Conservation (phyloP, 768 basidiomycete genomes). For the Serendipita sp. region DNA sequence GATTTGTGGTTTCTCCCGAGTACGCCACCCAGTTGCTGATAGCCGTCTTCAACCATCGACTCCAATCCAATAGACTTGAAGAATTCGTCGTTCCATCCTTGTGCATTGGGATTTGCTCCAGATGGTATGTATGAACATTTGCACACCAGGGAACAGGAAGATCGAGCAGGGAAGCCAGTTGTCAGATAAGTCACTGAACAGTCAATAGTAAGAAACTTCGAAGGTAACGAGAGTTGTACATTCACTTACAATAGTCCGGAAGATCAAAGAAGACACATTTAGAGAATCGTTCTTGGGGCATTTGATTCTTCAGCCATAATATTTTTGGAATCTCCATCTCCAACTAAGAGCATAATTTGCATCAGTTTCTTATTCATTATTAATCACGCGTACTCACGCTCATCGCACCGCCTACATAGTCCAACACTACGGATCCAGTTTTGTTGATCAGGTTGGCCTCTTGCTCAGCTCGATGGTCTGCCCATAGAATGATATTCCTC, state of each 20-base stretch:
- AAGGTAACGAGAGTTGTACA: background rate
- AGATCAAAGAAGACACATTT: slow-evolving; percentile 77
- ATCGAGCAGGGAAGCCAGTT: slow-evolving; percentile 58
- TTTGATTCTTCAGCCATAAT: slow-evolving; percentile 86
- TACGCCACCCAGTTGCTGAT: slow-evolving; percentile 52
- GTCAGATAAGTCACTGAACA: slow-evolving; percentile 66
- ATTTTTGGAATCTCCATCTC: slow-evolving; percentile 99
- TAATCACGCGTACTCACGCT: slow-evolving; percentile 35
- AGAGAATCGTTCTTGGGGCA: slow-evolving; percentile 53
- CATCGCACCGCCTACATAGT: slow-evolving; percentile 94
- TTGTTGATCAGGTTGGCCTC: slow-evolving; percentile 84
- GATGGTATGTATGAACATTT: slow-evolving; percentile 86
- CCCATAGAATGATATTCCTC: slow-evolving; percentile 88
- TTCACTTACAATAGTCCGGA: slow-evolving; percentile 53
- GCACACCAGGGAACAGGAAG: slow-evolving; percentile 87
- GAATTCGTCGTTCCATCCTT: slow-evolving; percentile 82
- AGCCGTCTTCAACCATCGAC: slow-evolving; percentile 50
- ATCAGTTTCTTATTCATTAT: background rate
- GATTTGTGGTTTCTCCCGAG: background rate
- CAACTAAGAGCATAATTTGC: slow-evolving; percentile 33
- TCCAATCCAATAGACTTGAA: slow-evolving; percentile 70
- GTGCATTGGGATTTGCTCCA: slow-evolving; percentile 25
- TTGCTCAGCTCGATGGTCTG: slow-evolving; percentile 84
- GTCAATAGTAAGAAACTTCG: background rate
- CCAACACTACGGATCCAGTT: slow-evolving; percentile 67